Evolutionary conservation across 768 basidiomycete species (phyloP), one percentile per base, ranked within the genome.

Genomic region (Lenzites betulinus): DNA sequence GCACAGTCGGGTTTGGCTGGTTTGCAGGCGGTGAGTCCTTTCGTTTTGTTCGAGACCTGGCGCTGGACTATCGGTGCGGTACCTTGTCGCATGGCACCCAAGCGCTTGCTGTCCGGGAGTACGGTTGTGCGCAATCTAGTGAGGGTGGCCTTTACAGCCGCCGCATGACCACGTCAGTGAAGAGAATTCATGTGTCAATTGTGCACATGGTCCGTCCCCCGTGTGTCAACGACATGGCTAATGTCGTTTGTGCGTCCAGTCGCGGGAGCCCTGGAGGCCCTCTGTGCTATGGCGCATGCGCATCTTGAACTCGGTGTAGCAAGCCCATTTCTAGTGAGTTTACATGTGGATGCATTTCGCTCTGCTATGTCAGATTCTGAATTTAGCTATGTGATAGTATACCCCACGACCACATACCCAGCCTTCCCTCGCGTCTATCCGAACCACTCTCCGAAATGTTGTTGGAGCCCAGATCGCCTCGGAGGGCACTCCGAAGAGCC

Each of bases 1-100:
- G 95, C 22, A 90, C 89, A 0, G 92, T 95, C 18, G 93, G 88
- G 0, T 96, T 97, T 75, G 95, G 94, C 1, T 94, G 88, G 87
- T 93, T 89, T 66, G 95, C 95, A 0, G 95, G 95, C 73, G 89
- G 92, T 92, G 59, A 51, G 83, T 49, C 9, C 23, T 38, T n/a
- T 12, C n/a, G 26, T 23, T 36, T 33, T 36, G 18, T 33, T 33
- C 30, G 30, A 33, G 30, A 33, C 30, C 30, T 33, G 30, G 38
- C 38, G 38, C 15, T 13, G 11, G 48, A 25, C 39, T 52, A 11
- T 39, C 33, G 33, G 7, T n/a, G 28, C 26, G 36, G 53, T 2
- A 7, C 20, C 6, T 39, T 50, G 42, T 25, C 42, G 38, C 18
- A 39, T 39, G 13, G 38, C 38, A 13, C 18, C 15, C 38, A 18